Base-by-base conservation (phyloP, 2,329 filamentous ascomycete species). In the Penicillium sp. region DNA sequence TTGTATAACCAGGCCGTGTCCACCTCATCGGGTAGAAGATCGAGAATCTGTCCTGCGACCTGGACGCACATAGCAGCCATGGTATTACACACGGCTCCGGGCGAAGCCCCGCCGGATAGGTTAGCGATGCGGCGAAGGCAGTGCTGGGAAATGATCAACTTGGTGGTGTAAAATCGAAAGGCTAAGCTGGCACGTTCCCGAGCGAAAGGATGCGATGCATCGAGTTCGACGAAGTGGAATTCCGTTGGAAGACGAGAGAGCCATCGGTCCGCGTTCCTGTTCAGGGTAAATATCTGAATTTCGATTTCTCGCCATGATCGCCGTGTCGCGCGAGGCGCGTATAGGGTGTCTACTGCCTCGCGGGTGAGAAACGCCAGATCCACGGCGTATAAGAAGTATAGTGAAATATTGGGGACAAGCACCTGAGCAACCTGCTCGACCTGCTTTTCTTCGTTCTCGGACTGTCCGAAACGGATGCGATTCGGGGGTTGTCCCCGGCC, bases 161-260 rank as follows among this genome's bases (percentile, higher is more conserved):
- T 75, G 15, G 71, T 69, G 51, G 74, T 75, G 54, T 77, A 76
- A 60, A 73, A 78, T 48, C 67, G 66, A 56, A 78, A 75, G 6
- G 69, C 75, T 12, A 79, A 65, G 54, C 64, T 64, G 26, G 71
- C 55, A 35, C 74, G 68, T 45, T 71, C 66, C 42, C 71, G 67
- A 25, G 69, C 63, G 41, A 69, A 73, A 5, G 54, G 60, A 2
- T 60, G 60, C 7, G 59, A 53, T 40, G 62, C 60, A 43, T 71
- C 65, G 8, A 67, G 58, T 4, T 63, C 55, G 18, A 56, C 60
- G 44, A 74, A 73, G 42, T 70, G 65, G 49, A 77, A 74, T 7
- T 69, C 67, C 12, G 61, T 55, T 14, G 75, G 74, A 12, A 77
- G 66, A 33, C 65, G 68, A 25, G 66, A 65, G 49, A 75, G 66